Evolutionary conservation across 306 rosid genomes (phyloP), one percentile per base, ranked within the genome.

Genomic region (Ceratonia siliqua): DNA sequence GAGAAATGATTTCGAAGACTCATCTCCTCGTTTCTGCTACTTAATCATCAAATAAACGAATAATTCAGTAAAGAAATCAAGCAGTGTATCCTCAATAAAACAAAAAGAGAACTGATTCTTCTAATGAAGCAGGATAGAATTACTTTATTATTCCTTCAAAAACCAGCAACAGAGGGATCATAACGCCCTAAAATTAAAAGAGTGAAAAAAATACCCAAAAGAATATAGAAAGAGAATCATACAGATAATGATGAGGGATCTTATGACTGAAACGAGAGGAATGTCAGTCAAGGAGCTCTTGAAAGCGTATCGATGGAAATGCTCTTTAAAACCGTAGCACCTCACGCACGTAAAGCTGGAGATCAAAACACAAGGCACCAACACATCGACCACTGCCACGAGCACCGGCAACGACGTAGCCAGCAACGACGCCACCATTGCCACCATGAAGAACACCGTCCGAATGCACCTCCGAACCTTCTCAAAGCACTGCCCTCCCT

Each of bases 251-350:
- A 94, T 74, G 87, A 92, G 71, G 65, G 97, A 92, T 90, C 99
- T 81, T 82, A 90, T 73, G 77, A 94, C 78, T 1, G 96, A 94
- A 79, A 94, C 98, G 62, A 94, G 82, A 78, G 97, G 99, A 80
- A 94, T 89, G 74, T 94, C 99, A 52, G 80, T 87, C 88, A 94
- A 87, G 25, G 97, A 94, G 83, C 90, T 94, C 82, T 83, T 90
- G 91, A 94, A 94, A 77, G 91, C 81, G 77, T 94, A 94, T 63
- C 92, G 92, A 75, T 43, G 82, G 78, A 92, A 82, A 86, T 92
- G 99, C 75, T 86, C 88, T 39, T 61, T 86, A 87, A 92, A 86
- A 18, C 90, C 77, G 14, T 87, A 87, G 79, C 99, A 92, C 62
- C 84, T 72, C 3, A 95, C 81, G 63, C 99, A 95, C 57, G 99